A percentile compares a stretch with the other conserved stretches of the same genome.
Evolutionary conservation across 2,329 filamentous ascomycete genomes (phyloP).

Genomic region (Xylaria multiplex): DNA sequence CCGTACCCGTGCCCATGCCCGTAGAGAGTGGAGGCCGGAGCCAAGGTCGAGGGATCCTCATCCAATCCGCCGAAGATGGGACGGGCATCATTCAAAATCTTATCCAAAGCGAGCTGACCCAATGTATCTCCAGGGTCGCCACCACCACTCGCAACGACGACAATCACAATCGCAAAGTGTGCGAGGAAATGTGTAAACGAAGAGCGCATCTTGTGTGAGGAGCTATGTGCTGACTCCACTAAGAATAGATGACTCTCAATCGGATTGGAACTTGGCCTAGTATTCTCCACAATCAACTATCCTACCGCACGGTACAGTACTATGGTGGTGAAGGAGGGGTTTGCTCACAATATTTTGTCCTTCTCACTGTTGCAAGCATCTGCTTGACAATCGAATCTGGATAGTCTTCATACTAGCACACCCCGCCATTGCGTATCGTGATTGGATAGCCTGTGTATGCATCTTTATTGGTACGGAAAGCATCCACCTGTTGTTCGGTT

Average conservation of each 20-base stretch:
- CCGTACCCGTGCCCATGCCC: slow-evolving; percentile 13
- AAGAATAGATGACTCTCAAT: not conserved
- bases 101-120: slow-evolving; percentile 53
- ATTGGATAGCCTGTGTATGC: slow-evolving; percentile 9
- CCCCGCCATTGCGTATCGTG: slow-evolving; percentile 15
- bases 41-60: not conserved
- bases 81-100: slow-evolving; percentile 54
- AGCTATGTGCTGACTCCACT: not conserved
- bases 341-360: too few species aligned
- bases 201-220: slow-evolving; percentile 19
- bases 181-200: slow-evolving; percentile 9
- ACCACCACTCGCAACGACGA: slow-evolving; percentile 5
- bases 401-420: slow-evolving; percentile 8
- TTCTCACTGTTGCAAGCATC: slow-evolving; percentile 4
- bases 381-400: not conserved
- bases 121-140: slow-evolving; percentile 35
- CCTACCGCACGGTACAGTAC: not conserved
- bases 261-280: not conserved
- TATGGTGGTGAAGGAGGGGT: slow-evolving; percentile 16
- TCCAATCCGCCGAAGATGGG: slow-evolving; percentile 55
- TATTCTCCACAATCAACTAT: not conserved
- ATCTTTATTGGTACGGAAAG: not conserved
- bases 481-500: not conserved
- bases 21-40: slow-evolving; percentile 17
- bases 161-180: not conserved